phyloP scores from a whole-genome alignment of 208 protist genomes.

The Acanthamoeba sp. region DNA sequence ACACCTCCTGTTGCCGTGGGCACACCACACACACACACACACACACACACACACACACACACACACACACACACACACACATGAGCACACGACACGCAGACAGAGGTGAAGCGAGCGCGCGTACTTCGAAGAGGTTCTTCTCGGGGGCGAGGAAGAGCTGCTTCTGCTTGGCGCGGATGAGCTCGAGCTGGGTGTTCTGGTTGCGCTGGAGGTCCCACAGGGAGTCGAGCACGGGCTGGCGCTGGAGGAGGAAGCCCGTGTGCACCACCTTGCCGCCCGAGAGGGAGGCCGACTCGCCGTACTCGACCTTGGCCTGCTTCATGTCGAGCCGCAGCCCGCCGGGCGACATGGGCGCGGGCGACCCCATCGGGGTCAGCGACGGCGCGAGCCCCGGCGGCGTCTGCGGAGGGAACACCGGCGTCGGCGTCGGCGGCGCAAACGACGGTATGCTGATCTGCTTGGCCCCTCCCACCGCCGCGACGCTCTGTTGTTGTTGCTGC shows the following conservation, averaged over 20 bases:
- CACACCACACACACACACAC: background rate
- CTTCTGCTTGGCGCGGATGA: constrained; percentile 5
- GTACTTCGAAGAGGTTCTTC: background rate
- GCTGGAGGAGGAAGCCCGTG: constrained; percentile 10
- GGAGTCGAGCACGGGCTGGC: background rate
- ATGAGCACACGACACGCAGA: background rate
- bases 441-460: constrained; percentile 3
- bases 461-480: background rate
- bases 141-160: background rate
- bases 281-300: background rate
- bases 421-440: background rate
- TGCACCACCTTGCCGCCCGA: background rate
- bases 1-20: background rate
- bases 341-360: background rate
- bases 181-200: constrained; percentile 2
- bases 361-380: constrained; percentile 16
- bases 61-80: background rate
- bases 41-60: background rate
- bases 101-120: background rate
- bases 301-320: constrained; percentile 33
- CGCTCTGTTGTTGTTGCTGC: background rate
- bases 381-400: background rate
- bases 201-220: constrained; percentile 1
- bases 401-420: background rate
- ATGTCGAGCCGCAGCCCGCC: constrained; percentile 2